A percentile compares a stretch with the other conserved stretches of the same genome.
Evolutionary conservation across 169 alveolate genomes (phyloP).

Genomic region (Eimeria praecox): DNA sequence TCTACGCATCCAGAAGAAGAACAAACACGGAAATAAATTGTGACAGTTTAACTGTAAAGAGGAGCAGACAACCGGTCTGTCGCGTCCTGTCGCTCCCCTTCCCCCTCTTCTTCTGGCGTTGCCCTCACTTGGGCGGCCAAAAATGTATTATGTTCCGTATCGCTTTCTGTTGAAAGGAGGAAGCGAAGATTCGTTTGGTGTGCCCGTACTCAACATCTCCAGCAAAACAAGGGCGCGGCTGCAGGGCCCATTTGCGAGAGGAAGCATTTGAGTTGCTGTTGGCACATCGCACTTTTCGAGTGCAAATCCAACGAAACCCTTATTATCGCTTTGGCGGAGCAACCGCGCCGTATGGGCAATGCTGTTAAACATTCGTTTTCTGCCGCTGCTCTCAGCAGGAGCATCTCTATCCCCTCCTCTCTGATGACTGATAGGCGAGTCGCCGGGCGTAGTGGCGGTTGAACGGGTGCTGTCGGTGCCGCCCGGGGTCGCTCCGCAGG

Average conservation of each 20-base stretch:
- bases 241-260: not conserved
- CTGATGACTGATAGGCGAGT: slow-evolving; percentile 26
- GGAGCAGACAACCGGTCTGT: not conserved
- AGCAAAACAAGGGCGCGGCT: slow-evolving; percentile 40
- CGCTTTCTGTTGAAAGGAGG: slow-evolving; percentile 57
- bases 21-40: not conserved
- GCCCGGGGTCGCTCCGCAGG: slow-evolving; percentile 4
- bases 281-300: slow-evolving; percentile 3
- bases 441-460: slow-evolving; percentile 49
- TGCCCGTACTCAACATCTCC: not conserved
- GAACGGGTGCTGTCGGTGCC: slow-evolving; percentile 59
- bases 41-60: not conserved
- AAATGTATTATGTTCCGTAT: slow-evolving; percentile 6
- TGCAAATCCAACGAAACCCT: slow-evolving; percentile 63
- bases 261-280: not conserved
- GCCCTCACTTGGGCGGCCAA: not conserved
- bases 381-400: not conserved
- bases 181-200: not conserved
- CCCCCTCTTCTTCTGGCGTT: not conserved
- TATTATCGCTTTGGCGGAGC: slow-evolving; percentile 27
- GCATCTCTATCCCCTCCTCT: not conserved
- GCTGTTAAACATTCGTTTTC: not conserved
- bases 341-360: not conserved
- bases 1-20: too few species aligned
- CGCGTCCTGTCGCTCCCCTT: not conserved